Evolutionary conservation across 1,284 basidiomycete genomes (phyloP).

Genomic region (Ceratobasidium sp.): DNA sequence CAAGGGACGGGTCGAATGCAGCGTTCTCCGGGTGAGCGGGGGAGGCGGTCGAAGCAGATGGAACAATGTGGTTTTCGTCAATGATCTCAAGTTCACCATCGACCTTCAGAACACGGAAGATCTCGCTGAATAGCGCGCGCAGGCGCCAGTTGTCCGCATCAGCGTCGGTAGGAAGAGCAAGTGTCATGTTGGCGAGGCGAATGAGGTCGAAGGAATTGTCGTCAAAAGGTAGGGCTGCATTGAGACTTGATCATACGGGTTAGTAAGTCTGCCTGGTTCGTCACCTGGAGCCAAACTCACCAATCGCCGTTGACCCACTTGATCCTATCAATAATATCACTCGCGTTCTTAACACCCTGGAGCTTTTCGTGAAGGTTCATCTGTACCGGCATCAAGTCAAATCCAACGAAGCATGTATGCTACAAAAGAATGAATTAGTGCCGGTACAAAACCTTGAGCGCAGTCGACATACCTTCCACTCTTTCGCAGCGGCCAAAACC

Average conservation of each 20-base stretch:
- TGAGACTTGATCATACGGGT: slow-evolving; percentile 2
- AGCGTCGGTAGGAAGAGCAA: slow-evolving; percentile 37
- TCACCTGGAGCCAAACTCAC: slow-evolving; percentile 1
- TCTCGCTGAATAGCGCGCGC: slow-evolving; percentile 37
- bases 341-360: slow-evolving; percentile 32
- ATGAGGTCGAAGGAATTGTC: slow-evolving; percentile 43
- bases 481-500: slow-evolving; percentile 40
- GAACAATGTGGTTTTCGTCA: slow-evolving; percentile 39
- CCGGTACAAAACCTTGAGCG: background rate
- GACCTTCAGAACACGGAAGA: slow-evolving; percentile 44
- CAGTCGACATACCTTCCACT: slow-evolving; percentile 36
- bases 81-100: slow-evolving; percentile 42
- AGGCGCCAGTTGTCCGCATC: slow-evolving; percentile 33
- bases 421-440: slow-evolving; percentile 15
- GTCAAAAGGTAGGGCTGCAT: slow-evolving; percentile 32
- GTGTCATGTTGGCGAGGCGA: slow-evolving; percentile 41
- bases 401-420: slow-evolving; percentile 42
- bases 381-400: slow-evolving; percentile 41
- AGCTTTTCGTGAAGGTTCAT: slow-evolving; percentile 41
- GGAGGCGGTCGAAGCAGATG: slow-evolving; percentile 21
- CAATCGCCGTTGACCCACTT: slow-evolving; percentile 42
- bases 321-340: slow-evolving; percentile 42
- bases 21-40: slow-evolving; percentile 15
- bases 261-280: background rate
- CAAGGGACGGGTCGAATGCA: slow-evolving; percentile 10